Percentiles rank a stretch among this genome's conserved stretches.
These are phyloP conservation scores for Phyllosticta paracitricarpa DNA, from an alignment of 2,329 filamentous ascomycete genomes.

Conservation along the genomic window DNA sequence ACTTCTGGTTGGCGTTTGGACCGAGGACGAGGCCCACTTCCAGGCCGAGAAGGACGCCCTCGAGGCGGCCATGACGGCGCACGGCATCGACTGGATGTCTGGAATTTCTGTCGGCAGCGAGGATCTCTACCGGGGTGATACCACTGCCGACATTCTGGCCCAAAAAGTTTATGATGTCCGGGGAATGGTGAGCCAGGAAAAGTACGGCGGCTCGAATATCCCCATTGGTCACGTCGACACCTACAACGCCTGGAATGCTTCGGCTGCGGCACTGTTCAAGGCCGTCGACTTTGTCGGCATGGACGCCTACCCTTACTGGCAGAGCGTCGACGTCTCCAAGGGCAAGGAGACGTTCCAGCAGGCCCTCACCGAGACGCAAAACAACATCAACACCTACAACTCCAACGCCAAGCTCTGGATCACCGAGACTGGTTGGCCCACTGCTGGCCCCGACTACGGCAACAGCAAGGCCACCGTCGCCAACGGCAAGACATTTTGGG, in stretches of 20 bases:
- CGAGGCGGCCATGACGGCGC: slow-evolving; percentile 20
- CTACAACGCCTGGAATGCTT: slow-evolving; percentile 26
- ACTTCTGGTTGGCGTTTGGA: slow-evolving; percentile 29
- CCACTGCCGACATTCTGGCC: slow-evolving; percentile 9
- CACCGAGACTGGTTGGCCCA: slow-evolving; percentile 19
- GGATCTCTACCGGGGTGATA: slow-evolving; percentile 51
- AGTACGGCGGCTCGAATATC: slow-evolving; percentile 12
- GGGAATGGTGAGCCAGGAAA: slow-evolving; percentile 13
- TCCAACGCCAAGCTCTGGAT: slow-evolving; percentile 23
- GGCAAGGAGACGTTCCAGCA: slow-evolving; percentile 22
- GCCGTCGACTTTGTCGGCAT: slow-evolving; percentile 28
- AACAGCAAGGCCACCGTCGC: background rate
- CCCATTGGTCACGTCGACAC: slow-evolving; percentile 29
- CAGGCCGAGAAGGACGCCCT: slow-evolving; percentile 26
- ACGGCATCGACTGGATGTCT: slow-evolving; percentile 26
- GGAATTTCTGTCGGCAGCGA: slow-evolving; percentile 29
- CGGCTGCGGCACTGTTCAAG: slow-evolving; percentile 26
- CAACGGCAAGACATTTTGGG: slow-evolving; percentile 13
- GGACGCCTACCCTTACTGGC: slow-evolving; percentile 30
- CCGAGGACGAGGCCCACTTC: slow-evolving; percentile 20
- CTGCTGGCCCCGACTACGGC: slow-evolving; percentile 11
- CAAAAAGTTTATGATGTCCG: slow-evolving; percentile 22
- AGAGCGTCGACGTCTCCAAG: slow-evolving; percentile 22
- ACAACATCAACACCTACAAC: slow-evolving; percentile 21
- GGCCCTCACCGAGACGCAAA: slow-evolving; percentile 21